Conservation (phyloP, 164 flowering plant species). For the Platanus orientalis region DNA sequence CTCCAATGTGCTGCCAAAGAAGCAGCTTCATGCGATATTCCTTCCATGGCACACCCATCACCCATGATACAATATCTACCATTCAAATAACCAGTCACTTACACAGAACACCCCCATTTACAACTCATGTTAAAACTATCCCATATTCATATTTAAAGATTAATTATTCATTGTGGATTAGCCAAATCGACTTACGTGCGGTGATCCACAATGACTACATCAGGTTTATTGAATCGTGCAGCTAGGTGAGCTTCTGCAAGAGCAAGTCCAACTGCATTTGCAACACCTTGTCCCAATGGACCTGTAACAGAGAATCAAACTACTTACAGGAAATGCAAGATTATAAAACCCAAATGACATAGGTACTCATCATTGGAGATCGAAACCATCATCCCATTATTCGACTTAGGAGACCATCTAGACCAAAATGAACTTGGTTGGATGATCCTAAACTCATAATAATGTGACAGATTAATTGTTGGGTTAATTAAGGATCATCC, state of each 20-base stretch:
- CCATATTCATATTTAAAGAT: background rate
- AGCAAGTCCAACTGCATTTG: slow-evolving; percentile 63
- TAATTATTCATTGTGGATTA: no score
- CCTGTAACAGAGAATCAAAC: slow-evolving; percentile 24
- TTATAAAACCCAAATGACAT: no score
- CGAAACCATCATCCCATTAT: no score
- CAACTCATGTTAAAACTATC: background rate
- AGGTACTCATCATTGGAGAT: no score
- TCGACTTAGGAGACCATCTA: no score
- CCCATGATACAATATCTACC: slow-evolving; percentile 52
- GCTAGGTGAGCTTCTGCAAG: slow-evolving; percentile 56
- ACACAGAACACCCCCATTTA: background rate
- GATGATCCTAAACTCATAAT: no score
- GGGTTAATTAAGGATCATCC: no score
- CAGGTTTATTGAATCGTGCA: slow-evolving; percentile 53
- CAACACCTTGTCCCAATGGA: slow-evolving; percentile 65
- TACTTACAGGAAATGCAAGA: background rate
- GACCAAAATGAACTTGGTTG: no score
- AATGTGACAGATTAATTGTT: no score
- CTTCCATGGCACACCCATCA: slow-evolving; percentile 72
- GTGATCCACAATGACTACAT: slow-evolving; percentile 41
- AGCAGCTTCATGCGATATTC: slow-evolving; percentile 52
- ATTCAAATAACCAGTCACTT: background rate
- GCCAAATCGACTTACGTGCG: slow-evolving; percentile 27
- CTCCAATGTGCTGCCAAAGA: slow-evolving; percentile 63